phyloP scores from a whole-genome alignment of 129 eudicot species.

The Mikania micrantha region DNA sequence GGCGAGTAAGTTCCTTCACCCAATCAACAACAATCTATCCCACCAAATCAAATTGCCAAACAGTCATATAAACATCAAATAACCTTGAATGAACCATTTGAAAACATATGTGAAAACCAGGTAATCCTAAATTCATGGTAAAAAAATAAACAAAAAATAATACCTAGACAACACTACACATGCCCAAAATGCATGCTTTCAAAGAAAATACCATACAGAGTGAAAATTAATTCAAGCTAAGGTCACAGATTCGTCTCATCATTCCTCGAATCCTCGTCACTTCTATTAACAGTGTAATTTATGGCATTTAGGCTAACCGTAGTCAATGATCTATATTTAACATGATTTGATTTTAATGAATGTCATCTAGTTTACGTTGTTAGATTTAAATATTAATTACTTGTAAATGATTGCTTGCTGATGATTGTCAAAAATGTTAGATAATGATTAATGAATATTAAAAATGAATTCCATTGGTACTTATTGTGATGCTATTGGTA shows the following conservation, averaged over 20 bases:
- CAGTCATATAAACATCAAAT: slow-evolving; percentile 6
- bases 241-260: slow-evolving; percentile 3
- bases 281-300: background rate
- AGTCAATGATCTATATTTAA: background rate
- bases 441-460: background rate
- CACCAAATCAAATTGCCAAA: slow-evolving; percentile 11
- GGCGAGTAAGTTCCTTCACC: slow-evolving; percentile 77
- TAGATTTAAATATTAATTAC: background rate
- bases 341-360: background rate
- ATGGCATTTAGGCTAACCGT: background rate
- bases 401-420: background rate
- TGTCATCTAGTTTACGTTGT: background rate
- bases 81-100: background rate
- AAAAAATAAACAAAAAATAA: background rate
- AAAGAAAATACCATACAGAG: background rate
- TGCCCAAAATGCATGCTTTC: background rate
- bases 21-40: slow-evolving; percentile 57
- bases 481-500: background rate
- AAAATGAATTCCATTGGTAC: background rate
- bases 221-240: background rate
- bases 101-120: background rate
- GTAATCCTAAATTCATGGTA: background rate
- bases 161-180: background rate
- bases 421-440: background rate
- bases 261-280: background rate